Evolutionary conservation across 768 basidiomycete species (phyloP), one percentile per base, ranked within the genome.

Genomic region (Podaxis sp.): DNA sequence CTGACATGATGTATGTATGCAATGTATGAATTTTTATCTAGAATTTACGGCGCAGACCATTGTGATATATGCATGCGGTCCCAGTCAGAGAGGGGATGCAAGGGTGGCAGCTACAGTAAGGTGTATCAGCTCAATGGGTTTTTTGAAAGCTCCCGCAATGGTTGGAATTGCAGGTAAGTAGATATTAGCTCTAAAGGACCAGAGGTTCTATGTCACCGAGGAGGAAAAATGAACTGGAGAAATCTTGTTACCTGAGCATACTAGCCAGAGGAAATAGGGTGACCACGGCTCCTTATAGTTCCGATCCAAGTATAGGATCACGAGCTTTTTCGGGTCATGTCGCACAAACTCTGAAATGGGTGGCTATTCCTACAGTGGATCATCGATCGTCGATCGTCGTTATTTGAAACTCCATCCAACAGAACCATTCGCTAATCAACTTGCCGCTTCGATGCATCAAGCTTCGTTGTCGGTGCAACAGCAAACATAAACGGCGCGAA

Each of bases 81-180:
- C 27, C 27, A 6, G 27, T 6, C 27, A 27, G 10, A 11, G 44
- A 9, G 25, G 25, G 6, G 9, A 4, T 23, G 2, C 5, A 23
- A 27, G 32, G 44, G 37, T 23, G 10, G 40, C 21, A 59, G 23
- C 50, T 61, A 93, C 87, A 5, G 91, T 90, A 36, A 94, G 69
- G 68, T 92, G 92, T 44, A 93, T 91, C 9, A 86, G 75, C 65
- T 91, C 89, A 13, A 79, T 80, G 0, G 86, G 82, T 61, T 84
- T 82, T 65, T 85, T 68, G 67, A 95, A 91, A 3, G 76, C 86
- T 32, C 62, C 64, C 0, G 86, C 78, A 21, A 93, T 73, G 0
- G 81, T 77, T 1, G 91, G 92, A 35, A 95, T 87, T 14, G 86
- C 89, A 6, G 91, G 90, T 48, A 91, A 83, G 69, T 91, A 93